Conservation (phyloP, 2,329 filamentous ascomycete species). For the Aspergillus fijiensis region DNA sequence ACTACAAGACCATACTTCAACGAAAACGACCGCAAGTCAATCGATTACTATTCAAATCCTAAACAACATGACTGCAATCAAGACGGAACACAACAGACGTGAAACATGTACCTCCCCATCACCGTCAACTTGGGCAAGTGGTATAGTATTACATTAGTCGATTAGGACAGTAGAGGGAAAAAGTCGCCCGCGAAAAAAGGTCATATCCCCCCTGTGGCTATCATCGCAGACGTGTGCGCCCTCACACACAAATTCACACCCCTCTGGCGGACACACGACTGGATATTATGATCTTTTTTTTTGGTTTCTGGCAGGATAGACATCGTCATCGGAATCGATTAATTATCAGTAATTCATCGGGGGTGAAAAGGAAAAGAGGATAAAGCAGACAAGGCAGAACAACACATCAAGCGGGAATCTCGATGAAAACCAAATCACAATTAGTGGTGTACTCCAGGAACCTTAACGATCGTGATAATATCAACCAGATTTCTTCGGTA, state of each 20-base stretch:
- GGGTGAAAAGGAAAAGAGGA: constrained; percentile 2
- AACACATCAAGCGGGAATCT: constrained; percentile 15
- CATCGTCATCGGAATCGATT: constrained; percentile 1
- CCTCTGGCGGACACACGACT: neutral
- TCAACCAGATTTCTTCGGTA: neutral
- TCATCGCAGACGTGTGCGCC: neutral
- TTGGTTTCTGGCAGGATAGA: neutral
- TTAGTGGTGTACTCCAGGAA: constrained; percentile 6
- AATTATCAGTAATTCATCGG: constrained; percentile 8
- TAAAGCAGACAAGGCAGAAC: neutral
- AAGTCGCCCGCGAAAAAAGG: neutral
- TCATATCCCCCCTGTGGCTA: constrained; percentile 1
- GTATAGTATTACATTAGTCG: constrained; percentile 24
- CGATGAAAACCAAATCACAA: constrained; percentile 6
- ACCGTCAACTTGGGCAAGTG: constrained; percentile 5
- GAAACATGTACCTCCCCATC: constrained; percentile 7
- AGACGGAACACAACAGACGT: constrained; percentile 5
- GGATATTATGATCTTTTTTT: neutral
- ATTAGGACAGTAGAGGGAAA: constrained; percentile 6
- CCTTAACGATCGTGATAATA: neutral
- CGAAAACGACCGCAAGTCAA: neutral
- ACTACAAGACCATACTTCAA: no score
- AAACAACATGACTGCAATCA: constrained; percentile 2
- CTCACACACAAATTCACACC: neutral
- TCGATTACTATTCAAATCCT: constrained; percentile 13